Evolutionary conservation across 176 grass and related monocot species (phyloP).

Genomic region (Carex cristatella): DNA sequence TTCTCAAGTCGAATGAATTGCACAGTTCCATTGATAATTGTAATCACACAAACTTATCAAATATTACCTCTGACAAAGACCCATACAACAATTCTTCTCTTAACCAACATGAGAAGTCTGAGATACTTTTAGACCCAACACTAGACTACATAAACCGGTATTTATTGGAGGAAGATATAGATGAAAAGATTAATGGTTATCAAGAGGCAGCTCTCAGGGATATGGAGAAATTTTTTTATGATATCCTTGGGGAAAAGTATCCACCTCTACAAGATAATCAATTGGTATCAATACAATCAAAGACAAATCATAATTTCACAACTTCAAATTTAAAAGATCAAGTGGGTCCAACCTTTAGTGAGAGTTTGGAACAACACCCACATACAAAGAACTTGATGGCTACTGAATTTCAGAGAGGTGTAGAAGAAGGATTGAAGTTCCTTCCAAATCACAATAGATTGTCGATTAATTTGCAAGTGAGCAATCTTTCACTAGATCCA

Average conservation of each 20-base stretch:
- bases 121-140: not conserved
- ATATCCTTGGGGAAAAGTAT: constrained; percentile 33
- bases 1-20: not conserved
- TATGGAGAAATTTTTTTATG: constrained; percentile 32
- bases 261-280: not conserved
- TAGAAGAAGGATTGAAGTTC: constrained; percentile 40
- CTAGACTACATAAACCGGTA: constrained; percentile 18
- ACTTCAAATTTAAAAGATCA: not conserved
- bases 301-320: not conserved
- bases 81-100: not conserved
- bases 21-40: not conserved
- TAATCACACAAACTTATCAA: not conserved
- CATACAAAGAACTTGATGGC: not conserved
- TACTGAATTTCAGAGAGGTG: constrained; percentile 26
- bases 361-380: too few relatives aligned
- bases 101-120: not conserved
- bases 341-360: not conserved
- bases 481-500: not conserved
- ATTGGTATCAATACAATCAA: not conserved
- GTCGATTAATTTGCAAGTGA: not conserved
- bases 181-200: constrained; percentile 27
- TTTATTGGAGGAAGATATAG: constrained; percentile 46
- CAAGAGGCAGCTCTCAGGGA: constrained; percentile 20
- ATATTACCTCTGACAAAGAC: not conserved
- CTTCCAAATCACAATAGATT: constrained; percentile 34